These are phyloP conservation scores for Calocybe gangraenosa DNA, from an alignment of 768 basidiomycete species.

Conservation along the genomic window DNA sequence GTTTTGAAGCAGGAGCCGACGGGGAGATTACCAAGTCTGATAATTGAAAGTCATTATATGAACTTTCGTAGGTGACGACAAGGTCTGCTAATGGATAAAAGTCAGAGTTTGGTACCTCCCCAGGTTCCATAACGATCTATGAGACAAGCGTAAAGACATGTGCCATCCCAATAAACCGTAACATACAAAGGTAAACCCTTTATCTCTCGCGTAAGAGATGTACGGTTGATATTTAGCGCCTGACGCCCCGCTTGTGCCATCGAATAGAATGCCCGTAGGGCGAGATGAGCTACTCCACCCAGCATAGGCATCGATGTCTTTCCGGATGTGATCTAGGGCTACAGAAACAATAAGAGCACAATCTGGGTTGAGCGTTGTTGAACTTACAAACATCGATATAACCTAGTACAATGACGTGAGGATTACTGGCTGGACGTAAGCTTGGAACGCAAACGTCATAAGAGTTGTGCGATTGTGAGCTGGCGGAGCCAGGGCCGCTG, in stretches of 20 bases:
- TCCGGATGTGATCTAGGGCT: background rate
- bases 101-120: slow-evolving; percentile 2
- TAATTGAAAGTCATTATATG: slow-evolving; percentile 2
- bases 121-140: slow-evolving; percentile 8
- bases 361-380: background rate
- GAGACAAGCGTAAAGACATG: no score
- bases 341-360: background rate
- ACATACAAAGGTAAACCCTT: slow-evolving; percentile 1
- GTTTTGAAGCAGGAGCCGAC: slow-evolving; percentile 9
- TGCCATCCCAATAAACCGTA: no score
- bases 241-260: background rate
- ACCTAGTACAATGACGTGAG: slow-evolving; percentile 6
- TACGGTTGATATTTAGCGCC: slow-evolving; percentile 2
- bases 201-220: slow-evolving; percentile 1
- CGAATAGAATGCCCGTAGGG: slow-evolving; percentile 10
- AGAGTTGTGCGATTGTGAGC: slow-evolving; percentile 5
- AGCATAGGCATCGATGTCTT: slow-evolving; percentile 11
- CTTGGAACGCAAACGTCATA: slow-evolving; percentile 8
- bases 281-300: slow-evolving; percentile 7
- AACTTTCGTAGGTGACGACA: slow-evolving; percentile 8
- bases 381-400: slow-evolving; percentile 4
- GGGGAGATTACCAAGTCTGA: slow-evolving; percentile 3
- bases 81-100: slow-evolving; percentile 8
- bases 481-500: slow-evolving; percentile 6
- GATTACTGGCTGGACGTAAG: slow-evolving; percentile 10